phyloP scores from a whole-genome alignment of 2,329 filamentous ascomycete species.

The Diaporthe aspalathi region DNA sequence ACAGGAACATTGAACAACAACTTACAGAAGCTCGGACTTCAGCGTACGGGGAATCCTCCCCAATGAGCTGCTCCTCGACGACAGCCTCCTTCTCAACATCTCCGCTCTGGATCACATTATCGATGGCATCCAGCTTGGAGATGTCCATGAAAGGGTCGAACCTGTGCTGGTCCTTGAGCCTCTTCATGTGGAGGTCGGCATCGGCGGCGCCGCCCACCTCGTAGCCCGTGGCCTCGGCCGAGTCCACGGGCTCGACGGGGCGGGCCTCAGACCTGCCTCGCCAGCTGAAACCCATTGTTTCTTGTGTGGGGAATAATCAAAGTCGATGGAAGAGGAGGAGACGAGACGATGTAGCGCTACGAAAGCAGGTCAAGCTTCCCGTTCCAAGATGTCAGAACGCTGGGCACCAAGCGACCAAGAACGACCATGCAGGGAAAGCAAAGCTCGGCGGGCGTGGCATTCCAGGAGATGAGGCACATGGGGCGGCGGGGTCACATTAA shows the following conservation, averaged over 20 bases:
- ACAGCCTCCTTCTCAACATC: conserved; percentile 25
- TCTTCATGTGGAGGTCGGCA: conserved; percentile 27
- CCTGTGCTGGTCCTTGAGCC: conserved; percentile 28
- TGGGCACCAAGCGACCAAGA: conserved; percentile 30
- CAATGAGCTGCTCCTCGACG: conserved; percentile 29
- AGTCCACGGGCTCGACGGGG: conserved; percentile 28
- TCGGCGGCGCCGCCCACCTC: conserved; percentile 18
- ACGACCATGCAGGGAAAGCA: conserved; percentile 1
- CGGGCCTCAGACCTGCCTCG: conserved; percentile 22
- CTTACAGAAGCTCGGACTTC: conserved; percentile 59
- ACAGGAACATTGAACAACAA: no score
- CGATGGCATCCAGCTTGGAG: conserved; percentile 19
- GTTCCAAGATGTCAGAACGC: conserved; percentile 15
- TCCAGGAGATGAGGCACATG: background rate
- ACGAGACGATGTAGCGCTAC: background rate
- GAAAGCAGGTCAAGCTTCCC: background rate
- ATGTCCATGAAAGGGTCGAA: conserved; percentile 28
- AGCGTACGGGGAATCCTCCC: conserved; percentile 52
- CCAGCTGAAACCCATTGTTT: conserved; percentile 23
- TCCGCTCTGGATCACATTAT: conserved; percentile 14
- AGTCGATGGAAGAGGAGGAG: no score
- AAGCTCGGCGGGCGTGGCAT: conserved; percentile 24
- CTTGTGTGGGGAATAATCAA: background rate
- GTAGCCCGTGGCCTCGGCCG: conserved; percentile 29
- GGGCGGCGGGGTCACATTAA: conserved; percentile 18